Evolutionary conservation across 108 stramenopile species (phyloP).

Genomic region (Stephanodiscus minutulus): DNA sequence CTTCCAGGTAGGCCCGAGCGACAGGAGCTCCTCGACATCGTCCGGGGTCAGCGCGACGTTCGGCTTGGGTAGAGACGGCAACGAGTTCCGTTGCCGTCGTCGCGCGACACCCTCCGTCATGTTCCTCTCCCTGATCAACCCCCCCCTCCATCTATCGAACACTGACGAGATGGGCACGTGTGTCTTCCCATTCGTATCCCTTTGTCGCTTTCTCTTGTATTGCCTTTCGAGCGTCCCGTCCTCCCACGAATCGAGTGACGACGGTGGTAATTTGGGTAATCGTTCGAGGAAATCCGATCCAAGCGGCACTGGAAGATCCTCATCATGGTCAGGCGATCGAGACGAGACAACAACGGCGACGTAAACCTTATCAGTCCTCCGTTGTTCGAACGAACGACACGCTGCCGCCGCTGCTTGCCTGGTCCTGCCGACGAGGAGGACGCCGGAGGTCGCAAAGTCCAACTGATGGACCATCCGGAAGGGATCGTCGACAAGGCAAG

Average conservation of each 20-base stretch:
- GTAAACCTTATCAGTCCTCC: slow-evolving; percentile 71
- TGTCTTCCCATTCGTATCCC: slow-evolving; percentile 34
- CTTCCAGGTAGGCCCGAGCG: slow-evolving; percentile 41
- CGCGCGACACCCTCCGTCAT: slow-evolving; percentile 21
- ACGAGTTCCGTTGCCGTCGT: background rate
- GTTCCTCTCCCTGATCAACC: slow-evolving; percentile 24
- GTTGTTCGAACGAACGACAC: slow-evolving; percentile 57
- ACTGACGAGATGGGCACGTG: slow-evolving; percentile 71
- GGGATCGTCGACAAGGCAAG: slow-evolving; percentile 67
- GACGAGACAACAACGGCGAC: slow-evolving; percentile 60
- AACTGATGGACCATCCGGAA: slow-evolving; percentile 86
- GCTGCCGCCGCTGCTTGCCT: slow-evolving; percentile 61
- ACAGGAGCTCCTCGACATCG: slow-evolving; percentile 49
- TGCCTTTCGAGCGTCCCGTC: slow-evolving; percentile 43
- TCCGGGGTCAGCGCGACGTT: slow-evolving; percentile 24
- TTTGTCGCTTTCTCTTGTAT: slow-evolving; percentile 55
- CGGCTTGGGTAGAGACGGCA: slow-evolving; percentile 14
- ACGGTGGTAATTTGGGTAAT: slow-evolving; percentile 32
- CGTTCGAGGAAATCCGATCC: slow-evolving; percentile 28
- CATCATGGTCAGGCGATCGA: slow-evolving; percentile 25
- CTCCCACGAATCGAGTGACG: slow-evolving; percentile 30
- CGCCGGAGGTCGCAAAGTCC: slow-evolving; percentile 87
- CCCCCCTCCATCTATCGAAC: slow-evolving; percentile 70
- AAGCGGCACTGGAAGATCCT: background rate
- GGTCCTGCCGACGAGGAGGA: slow-evolving; percentile 67